Evolutionary conservation across 1,139 yeast species (phyloP).

Genomic region (Wickerhamomyces sp.): DNA sequence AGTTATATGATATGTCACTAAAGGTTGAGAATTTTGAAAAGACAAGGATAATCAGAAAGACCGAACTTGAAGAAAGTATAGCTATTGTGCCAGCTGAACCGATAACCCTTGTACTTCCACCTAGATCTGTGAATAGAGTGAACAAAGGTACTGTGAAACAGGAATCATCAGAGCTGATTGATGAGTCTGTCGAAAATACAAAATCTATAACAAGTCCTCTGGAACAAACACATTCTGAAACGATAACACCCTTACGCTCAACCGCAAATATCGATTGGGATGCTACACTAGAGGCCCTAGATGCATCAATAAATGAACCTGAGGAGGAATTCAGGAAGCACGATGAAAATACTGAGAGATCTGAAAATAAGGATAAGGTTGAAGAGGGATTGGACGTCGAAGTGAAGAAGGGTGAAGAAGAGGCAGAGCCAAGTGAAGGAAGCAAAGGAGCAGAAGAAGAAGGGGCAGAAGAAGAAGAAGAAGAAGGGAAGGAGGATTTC

Average conservation of each 20-base stretch:
- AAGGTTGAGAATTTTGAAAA: too few species aligned
- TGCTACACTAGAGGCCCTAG: constrained; percentile 19
- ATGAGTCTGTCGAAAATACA: neutral
- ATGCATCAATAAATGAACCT: constrained; percentile 7
- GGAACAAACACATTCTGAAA: neutral
- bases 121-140: constrained; percentile 19
- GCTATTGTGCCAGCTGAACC: neutral
- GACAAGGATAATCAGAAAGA: neutral
- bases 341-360: neutral
- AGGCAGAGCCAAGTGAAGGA: too few species aligned
- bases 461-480: neutral
- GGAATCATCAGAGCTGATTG: neutral
- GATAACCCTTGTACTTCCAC: constrained; percentile 11
- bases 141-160: neutral
- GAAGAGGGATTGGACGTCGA: too few species aligned
- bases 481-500: neutral
- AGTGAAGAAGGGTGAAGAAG: too few species aligned
- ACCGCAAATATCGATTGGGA: constrained; percentile 18
- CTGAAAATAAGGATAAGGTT: too few species aligned
- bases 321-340: neutral
- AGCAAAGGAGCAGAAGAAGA: too few species aligned
- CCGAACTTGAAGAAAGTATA: too few species aligned
- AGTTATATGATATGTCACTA: neutral
- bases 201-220: neutral
- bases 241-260: constrained; percentile 9